Percentiles rank a stretch among this genome's conserved stretches.
phyloP scores from a whole-genome alignment of 2,329 filamentous ascomycete genomes.

The Penicillium janthinellum region DNA sequence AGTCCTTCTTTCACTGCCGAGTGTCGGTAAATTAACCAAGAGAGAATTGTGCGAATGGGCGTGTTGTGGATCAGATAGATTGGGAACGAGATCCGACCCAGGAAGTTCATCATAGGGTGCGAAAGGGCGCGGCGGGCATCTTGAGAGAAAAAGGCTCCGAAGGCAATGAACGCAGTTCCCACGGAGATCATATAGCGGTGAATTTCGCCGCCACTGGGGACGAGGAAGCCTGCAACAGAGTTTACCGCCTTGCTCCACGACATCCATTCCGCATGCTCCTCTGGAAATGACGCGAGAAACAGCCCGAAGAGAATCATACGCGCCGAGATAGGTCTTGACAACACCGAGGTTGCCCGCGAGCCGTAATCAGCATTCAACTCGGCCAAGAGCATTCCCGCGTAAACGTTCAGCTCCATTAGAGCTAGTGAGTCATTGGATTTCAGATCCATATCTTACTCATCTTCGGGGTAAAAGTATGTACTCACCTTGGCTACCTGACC shows the following conservation, averaged over 20 bases:
- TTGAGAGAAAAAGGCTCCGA: conserved; percentile 29
- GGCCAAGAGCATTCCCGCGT: conserved; percentile 30
- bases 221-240: conserved; percentile 13
- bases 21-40: conserved; percentile 27
- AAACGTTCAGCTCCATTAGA: conserved; percentile 30
- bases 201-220: conserved; percentile 24
- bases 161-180: conserved; percentile 24
- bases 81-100: conserved; percentile 32
- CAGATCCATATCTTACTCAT: background rate
- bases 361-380: conserved; percentile 30
- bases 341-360: conserved; percentile 19
- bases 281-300: conserved; percentile 29
- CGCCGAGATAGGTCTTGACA: conserved; percentile 23
- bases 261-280: conserved; percentile 25
- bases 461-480: background rate
- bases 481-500: conserved; percentile 32
- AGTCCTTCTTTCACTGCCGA: conserved; percentile 7
- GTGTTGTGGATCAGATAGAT: conserved; percentile 33
- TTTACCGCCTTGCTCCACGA: conserved; percentile 26
- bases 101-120: conserved; percentile 27
- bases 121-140: conserved; percentile 23
- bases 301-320: conserved; percentile 29
- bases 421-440: conserved; percentile 8
- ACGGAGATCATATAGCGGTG: conserved; percentile 27
- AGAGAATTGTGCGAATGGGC: conserved; percentile 29